Conservation (phyloP, 1,284 basidiomycete species). For the Trametes versicolor region DNA sequence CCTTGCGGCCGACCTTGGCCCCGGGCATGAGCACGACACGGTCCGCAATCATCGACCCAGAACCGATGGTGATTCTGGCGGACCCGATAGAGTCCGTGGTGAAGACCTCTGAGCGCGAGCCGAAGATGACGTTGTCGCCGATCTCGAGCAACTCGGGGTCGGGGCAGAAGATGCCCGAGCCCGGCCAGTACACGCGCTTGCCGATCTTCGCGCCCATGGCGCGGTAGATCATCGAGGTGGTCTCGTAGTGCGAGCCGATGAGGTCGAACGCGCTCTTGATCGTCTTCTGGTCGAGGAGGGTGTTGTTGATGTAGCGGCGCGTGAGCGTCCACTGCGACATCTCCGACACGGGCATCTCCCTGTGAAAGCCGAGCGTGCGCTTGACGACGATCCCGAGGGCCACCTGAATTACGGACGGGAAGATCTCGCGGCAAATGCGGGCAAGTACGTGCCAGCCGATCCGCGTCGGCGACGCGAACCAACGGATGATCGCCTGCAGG, state of each 20-base stretch:
- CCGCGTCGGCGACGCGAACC: slow-evolving; percentile 52
- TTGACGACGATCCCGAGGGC: slow-evolving; percentile 51
- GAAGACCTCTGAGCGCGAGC: slow-evolving; percentile 53
- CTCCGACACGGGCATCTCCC: slow-evolving; percentile 39
- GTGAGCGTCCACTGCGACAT: slow-evolving; percentile 46
- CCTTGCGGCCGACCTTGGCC: slow-evolving; percentile 47
- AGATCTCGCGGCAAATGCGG: slow-evolving; percentile 47
- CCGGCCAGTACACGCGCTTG: slow-evolving; percentile 55
- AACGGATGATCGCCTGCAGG: slow-evolving; percentile 51
- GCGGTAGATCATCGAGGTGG: slow-evolving; percentile 51
- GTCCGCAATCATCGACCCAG: slow-evolving; percentile 58
- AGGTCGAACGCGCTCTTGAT: slow-evolving; percentile 51
- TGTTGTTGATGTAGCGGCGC: slow-evolving; percentile 49
- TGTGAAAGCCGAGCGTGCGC: slow-evolving; percentile 50
- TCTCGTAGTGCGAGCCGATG: slow-evolving; percentile 53
- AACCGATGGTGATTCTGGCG: slow-evolving; percentile 49
- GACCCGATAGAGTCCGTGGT: slow-evolving; percentile 54
- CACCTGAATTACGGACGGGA: slow-evolving; percentile 50
- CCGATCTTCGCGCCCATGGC: slow-evolving; percentile 58
- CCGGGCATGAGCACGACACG: slow-evolving; percentile 55
- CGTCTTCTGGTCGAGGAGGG: slow-evolving; percentile 46
- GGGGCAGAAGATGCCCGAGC: slow-evolving; percentile 52
- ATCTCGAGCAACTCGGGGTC: slow-evolving; percentile 57
- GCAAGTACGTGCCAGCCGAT: slow-evolving; percentile 51
- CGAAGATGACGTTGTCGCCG: slow-evolving; percentile 56